Evolutionary conservation across 2,329 filamentous ascomycete genomes (phyloP).

Genomic region (Lasiodiplodia citricola): DNA sequence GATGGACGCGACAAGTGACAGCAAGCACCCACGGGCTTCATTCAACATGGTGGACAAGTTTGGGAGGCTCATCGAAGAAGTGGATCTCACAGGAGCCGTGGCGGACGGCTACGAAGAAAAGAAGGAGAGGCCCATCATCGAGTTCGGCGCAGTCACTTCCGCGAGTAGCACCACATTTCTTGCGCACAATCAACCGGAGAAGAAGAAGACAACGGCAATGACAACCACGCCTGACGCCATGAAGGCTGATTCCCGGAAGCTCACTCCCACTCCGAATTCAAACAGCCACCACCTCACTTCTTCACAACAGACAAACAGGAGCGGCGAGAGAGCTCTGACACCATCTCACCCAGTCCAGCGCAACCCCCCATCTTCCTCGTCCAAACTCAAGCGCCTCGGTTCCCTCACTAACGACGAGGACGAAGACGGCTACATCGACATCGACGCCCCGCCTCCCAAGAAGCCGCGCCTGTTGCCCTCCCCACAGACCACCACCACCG

Average conservation of each 20-base stretch:
- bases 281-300: neutral
- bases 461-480: neutral
- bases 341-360: neutral
- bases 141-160: neutral
- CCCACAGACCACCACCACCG: neutral
- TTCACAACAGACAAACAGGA: neutral
- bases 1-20: neutral
- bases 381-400: neutral
- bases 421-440: neutral
- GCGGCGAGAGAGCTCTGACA: too few species aligned
- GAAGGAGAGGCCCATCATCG: neutral
- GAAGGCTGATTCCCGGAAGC: neutral
- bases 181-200: neutral
- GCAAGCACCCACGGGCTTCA: neutral
- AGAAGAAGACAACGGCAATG: neutral
- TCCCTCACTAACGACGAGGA: neutral
- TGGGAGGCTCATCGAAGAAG: neutral
- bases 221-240: neutral
- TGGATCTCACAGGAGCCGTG: neutral
- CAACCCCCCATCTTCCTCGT: neutral
- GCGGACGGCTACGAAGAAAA: too few species aligned
- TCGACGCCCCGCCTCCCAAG: neutral
- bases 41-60: neutral
- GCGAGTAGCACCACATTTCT: neutral
- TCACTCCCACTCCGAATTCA: neutral